Evolutionary conservation across 495 filamentous ascomycete genomes (phyloP).

Genomic region (Copromyces sp.): DNA sequence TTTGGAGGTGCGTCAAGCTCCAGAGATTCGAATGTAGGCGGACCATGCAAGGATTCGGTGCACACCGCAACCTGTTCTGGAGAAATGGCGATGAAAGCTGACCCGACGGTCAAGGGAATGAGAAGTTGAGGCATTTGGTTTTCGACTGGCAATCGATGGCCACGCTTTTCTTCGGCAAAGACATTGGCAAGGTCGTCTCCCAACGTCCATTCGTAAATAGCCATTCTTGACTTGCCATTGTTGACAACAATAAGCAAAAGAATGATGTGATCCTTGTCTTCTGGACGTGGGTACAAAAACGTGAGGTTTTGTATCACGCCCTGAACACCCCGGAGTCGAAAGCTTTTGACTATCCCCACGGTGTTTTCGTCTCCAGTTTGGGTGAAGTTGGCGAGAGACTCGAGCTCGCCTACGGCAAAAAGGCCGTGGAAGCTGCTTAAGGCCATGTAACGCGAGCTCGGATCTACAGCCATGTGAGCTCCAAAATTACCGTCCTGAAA

Average conservation of each 20-base stretch:
- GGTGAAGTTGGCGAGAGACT: conserved; percentile 38
- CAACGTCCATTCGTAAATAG: conserved; percentile 68
- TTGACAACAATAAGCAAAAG: conserved; percentile 61
- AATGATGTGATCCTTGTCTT: conserved; percentile 58
- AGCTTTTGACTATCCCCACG: conserved; percentile 35
- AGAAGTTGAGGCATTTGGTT: conserved; percentile 56
- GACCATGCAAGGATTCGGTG: conserved; percentile 44
- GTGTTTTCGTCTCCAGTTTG: conserved; percentile 24
- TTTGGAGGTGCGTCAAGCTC: conserved; percentile 18
- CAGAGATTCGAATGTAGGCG: conserved; percentile 31
- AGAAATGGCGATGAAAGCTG: conserved; percentile 55
- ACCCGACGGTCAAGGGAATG: conserved; percentile 54
- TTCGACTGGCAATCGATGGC: conserved; percentile 44
- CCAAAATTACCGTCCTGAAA: conserved; percentile 40
- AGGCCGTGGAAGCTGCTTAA: conserved; percentile 32
- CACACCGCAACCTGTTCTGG: conserved; percentile 49
- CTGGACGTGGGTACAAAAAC: conserved; percentile 65
- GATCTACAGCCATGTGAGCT: conserved; percentile 74
- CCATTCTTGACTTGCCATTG: conserved; percentile 48
- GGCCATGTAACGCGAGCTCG: conserved; percentile 43
- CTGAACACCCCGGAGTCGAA: conserved; percentile 49
- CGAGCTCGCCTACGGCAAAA: conserved; percentile 51
- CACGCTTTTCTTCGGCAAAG: conserved; percentile 29
- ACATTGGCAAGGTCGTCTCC: conserved; percentile 24
- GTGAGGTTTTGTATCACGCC: conserved; percentile 78